These are phyloP conservation scores for Inonotus obliquus DNA, from an alignment of 1,284 basidiomycete species.

Conservation along the genomic window DNA sequence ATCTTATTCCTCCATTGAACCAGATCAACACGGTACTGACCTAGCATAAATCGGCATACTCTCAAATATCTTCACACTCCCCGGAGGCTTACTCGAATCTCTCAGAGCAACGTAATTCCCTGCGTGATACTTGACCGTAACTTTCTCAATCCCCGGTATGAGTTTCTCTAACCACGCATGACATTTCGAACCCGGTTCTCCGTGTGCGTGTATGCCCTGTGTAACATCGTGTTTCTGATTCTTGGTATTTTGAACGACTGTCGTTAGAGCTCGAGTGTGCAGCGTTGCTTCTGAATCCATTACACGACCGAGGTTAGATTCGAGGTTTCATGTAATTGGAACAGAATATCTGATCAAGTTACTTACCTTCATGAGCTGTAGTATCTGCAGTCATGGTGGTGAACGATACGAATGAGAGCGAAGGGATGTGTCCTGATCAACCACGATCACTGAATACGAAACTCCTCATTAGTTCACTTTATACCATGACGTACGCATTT, in stretches of 20 bases:
- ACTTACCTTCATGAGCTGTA: not conserved
- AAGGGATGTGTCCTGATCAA: too few relatives aligned
- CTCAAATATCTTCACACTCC: slow-evolving; percentile 62
- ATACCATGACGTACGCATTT: too few relatives aligned
- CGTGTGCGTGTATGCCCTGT: slow-evolving; percentile 14
- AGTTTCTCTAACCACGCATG: slow-evolving; percentile 28
- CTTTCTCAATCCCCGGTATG: slow-evolving; percentile 50
- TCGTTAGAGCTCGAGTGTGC: slow-evolving; percentile 10
- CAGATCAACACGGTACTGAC: slow-evolving; percentile 24
- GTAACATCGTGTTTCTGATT: slow-evolving; percentile 9
- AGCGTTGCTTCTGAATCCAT: slow-evolving; percentile 8
- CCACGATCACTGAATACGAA: too few relatives aligned
- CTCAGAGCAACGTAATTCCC: slow-evolving; percentile 69
- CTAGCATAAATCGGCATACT: slow-evolving; percentile 76
- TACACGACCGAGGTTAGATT: not conserved
- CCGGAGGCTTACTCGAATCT: slow-evolving; percentile 32
- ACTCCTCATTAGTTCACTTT: too few relatives aligned
- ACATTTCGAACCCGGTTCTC: not conserved
- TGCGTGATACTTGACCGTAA: slow-evolving; percentile 48
- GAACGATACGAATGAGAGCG: too few relatives aligned
- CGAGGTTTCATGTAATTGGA: not conserved
- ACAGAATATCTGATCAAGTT: too few relatives aligned
- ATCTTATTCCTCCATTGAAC: too few relatives aligned
- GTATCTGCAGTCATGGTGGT: not conserved
- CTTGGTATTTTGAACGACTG: slow-evolving; percentile 14